Percentiles rank a stretch among this genome's conserved stretches.
These are phyloP conservation scores for Schwanniomyces pseudopolymorphus DNA, from an alignment of 805 yeast species.

Conservation along the genomic window DNA sequence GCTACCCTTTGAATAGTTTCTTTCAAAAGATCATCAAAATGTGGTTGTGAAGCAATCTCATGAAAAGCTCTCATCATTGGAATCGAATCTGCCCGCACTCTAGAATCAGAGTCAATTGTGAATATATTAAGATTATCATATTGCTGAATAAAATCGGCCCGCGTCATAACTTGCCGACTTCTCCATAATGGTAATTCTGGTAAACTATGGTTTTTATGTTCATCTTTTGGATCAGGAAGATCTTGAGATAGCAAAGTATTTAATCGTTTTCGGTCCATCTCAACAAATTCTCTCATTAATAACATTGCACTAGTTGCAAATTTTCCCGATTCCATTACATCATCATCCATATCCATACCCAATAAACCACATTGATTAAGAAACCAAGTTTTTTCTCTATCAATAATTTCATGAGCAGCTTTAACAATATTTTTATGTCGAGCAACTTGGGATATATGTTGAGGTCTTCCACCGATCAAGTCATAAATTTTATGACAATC, in stretches of 20 bases:
- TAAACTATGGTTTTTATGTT: conserved; percentile 46
- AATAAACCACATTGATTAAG: conserved; percentile 77
- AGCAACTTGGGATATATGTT: conserved; percentile 72
- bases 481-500: conserved; percentile 58
- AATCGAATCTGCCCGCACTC: conserved; percentile 77
- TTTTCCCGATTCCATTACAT: conserved; percentile 82
- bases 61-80: conserved; percentile 91
- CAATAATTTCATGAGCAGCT: conserved; percentile 71
- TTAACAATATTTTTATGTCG: conserved; percentile 52
- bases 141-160: conserved; percentile 74
- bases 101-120: conserved; percentile 70
- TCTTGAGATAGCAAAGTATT: conserved; percentile 28
- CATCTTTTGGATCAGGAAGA: conserved; percentile 29
- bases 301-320: conserved; percentile 74
- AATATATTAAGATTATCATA: conserved; percentile 78
- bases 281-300: conserved; percentile 66
- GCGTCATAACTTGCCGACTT: conserved; percentile 80
- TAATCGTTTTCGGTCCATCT: conserved; percentile 52
- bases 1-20: conserved; percentile 68
- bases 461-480: conserved; percentile 81
- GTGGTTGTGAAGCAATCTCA: conserved; percentile 70
- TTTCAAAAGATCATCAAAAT: conserved; percentile 62
- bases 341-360: conserved; percentile 83
- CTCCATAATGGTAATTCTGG: conserved; percentile 83
- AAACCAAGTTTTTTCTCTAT: conserved; percentile 83